Base-by-base conservation (phyloP, 2,329 filamentous ascomycete genomes). In the Eutypa lata region DNA sequence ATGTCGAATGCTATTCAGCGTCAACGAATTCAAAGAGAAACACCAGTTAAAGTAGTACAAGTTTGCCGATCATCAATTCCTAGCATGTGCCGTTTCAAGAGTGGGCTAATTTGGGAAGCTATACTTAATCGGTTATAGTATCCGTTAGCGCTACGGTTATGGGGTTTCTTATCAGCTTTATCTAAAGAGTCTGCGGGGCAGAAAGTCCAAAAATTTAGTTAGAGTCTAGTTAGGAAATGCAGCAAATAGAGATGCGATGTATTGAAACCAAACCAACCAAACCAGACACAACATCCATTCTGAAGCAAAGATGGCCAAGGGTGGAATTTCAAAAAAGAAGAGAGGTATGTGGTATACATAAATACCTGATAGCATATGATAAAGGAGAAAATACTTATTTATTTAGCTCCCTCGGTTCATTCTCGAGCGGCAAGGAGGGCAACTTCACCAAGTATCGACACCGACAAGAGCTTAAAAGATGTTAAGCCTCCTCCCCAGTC, bases 371-470 rank as follows among this genome's bases (percentile, higher is more conserved):
- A n/a, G n/a, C n/a, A n/a, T n/a, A n/a, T n/a, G n/a, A n/a, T n/a
- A 42, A 24, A 37, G 14, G 22, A 48, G 28, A 53, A 52, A 16
- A 54, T 47, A 64, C 57, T 44, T 7, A 18, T 19, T 14, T 18
- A 18, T 7, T 38, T 65, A 89, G 85, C 75, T 51, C 76, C 77
- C 38, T 89, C 88, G 4, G 71, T 84, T 53, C 88, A 87, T 74
- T 92, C 89, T 50, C 87, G 89, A 59, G 88, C 87, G 53, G 87
- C 88, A 40, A 83, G 88, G 65, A 84, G 89, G 58, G 88, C 85
- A 46, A 83, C 83, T 16, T 88, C 87, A 3, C 86, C 88, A 24
- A 78, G 84, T 63, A 85, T 90, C 70, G 74, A 89, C 71, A 81
- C 82, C 43, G 86, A 90, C 76, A 89, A 89, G 71, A 88, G 86